Conservation (phyloP, 169 alveolate species). For the Plasmodium knowlesi region DNA sequence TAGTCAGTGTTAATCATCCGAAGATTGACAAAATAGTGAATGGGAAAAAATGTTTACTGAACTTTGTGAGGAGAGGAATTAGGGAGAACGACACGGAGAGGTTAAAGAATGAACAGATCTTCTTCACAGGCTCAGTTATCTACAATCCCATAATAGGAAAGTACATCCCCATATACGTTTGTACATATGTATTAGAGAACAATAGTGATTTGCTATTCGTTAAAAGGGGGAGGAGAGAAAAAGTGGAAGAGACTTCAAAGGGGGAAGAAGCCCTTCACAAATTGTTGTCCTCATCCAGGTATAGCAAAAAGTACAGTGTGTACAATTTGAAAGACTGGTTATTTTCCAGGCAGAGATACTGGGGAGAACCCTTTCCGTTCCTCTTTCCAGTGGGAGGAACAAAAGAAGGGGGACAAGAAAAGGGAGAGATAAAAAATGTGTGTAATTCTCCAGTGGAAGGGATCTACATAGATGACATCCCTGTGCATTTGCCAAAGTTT, state of each 20-base stretch:
- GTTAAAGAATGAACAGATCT: constrained; percentile 31
- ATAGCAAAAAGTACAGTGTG: constrained; percentile 46
- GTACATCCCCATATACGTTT: constrained; percentile 74
- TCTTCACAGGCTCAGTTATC: constrained; percentile 61
- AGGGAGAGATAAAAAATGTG: constrained; percentile 32
- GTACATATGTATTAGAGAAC: constrained; percentile 68
- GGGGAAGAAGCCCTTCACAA: not conserved
- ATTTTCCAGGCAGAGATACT: constrained; percentile 91
- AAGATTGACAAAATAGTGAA: constrained; percentile 31
- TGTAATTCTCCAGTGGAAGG: constrained; percentile 50
- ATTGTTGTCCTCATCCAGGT: constrained; percentile 12
- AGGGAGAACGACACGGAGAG: constrained; percentile 12
- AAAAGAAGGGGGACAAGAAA: constrained; percentile 54
- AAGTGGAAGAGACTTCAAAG: not conserved
- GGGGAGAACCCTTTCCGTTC: constrained; percentile 97
- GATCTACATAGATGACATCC: constrained; percentile 53
- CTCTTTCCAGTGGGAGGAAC: constrained; percentile 48
- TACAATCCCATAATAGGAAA: constrained; percentile 72
- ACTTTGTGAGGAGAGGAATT: not conserved
- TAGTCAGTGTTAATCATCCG: constrained; percentile 64
- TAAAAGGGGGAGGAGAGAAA: constrained; percentile 20
- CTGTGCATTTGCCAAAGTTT: constrained; percentile 63
- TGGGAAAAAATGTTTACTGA: not conserved
- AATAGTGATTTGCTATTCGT: not conserved
- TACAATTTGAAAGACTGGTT: constrained; percentile 91